A percentile compares a stretch with the other conserved stretches of the same genome.
Evolutionary conservation across 2,329 filamentous ascomycete genomes (phyloP).

Genomic region (Periconia sp.): DNA sequence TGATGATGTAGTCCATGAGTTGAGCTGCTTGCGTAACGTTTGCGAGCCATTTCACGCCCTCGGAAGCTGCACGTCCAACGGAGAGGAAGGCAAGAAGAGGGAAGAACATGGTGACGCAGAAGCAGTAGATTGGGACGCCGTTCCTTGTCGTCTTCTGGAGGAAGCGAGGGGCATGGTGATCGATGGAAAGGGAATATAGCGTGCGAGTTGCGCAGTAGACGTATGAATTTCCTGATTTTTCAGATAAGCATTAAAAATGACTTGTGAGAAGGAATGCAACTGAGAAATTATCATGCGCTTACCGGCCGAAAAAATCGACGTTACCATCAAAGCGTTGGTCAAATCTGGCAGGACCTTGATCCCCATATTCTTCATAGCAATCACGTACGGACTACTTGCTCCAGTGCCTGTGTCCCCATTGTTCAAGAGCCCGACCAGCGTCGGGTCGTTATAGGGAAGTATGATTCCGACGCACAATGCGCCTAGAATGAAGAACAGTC

Average conservation of each 20-base stretch:
- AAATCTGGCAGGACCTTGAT: conserved; percentile 60
- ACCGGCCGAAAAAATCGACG: conserved; percentile 57
- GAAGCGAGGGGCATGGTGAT: conserved; percentile 56
- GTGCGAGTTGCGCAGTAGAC: conserved; percentile 56
- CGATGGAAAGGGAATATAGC: conserved; percentile 56
- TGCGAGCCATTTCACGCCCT: conserved; percentile 67
- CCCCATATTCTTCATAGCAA: conserved; percentile 61
- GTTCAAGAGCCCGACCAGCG: conserved; percentile 61
- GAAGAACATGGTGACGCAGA: conserved; percentile 67
- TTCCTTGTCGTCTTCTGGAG: conserved; percentile 62
- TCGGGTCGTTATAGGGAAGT: conserved; percentile 69
- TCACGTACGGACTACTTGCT: conserved; percentile 64
- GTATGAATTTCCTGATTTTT: conserved; percentile 30
- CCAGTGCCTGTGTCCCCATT: conserved; percentile 41
- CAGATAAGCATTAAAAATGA: too few relatives aligned
- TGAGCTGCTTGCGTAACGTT: conserved; percentile 16
- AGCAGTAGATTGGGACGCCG: conserved; percentile 74
- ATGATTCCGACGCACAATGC: conserved; percentile 58
- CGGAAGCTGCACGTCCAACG: conserved; percentile 66
- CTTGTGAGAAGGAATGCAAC: background rate
- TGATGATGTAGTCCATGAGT: conserved; percentile 18
- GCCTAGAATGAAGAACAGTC: conserved; percentile 50
- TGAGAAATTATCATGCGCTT: background rate
- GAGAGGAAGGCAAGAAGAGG: conserved; percentile 74
- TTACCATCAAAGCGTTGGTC: conserved; percentile 59